Evolutionary conservation across 768 basidiomycete genomes (phyloP), one percentile per base, ranked within the genome.

Genomic region (Lactifluus volemus): DNA sequence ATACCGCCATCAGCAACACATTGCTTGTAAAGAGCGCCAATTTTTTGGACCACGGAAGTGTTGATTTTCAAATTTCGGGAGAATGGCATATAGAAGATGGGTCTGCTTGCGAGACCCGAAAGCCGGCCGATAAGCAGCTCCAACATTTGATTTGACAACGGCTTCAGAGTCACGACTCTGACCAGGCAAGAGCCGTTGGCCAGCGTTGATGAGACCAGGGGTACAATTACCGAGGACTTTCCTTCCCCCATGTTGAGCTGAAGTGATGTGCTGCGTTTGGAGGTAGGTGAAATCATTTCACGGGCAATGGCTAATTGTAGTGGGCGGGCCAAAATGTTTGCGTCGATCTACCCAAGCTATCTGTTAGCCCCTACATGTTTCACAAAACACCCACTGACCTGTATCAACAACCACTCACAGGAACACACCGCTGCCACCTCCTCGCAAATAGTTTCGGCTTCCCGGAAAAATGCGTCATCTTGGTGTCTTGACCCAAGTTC

Each of bases 161-260:
- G 25, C 25, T 25, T 25, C 25, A 25, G 25, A 25, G 25, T 25
- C 25, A 25, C 25, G 25, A 25, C 8, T 81, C 75, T 38, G 25
- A 76, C 78, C 1, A 83, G 71, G 21, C 69, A 73, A 0, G 70
- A 15, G 1, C 78, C 74, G 63, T 81, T 72, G 0, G 81, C 76
- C 4, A 83, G 70, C 1, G 67, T 64, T 4, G 73, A 63, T 0
- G 73, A 70, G 0, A 74, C 69, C 19, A 81, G 67, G 0, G 81
- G 81, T 3, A 82, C 74, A n/a, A 83, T 83, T 3, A 80, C 78
- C 7, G 74, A 72, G 6, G 78, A 75, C 61, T 83, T 81, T 25
- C 25, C 25, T 25, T 25, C 25, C 25, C 25, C 25, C 25, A 25
- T 25, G 25, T 25, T 25, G 25, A 83, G 74, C 44, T 83, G 81